A percentile compares a stretch with the other conserved stretches of the same genome.
These are phyloP conservation scores for Stemphylium beticola DNA, from an alignment of 2,329 filamentous ascomycete species.

Conservation along the genomic window DNA sequence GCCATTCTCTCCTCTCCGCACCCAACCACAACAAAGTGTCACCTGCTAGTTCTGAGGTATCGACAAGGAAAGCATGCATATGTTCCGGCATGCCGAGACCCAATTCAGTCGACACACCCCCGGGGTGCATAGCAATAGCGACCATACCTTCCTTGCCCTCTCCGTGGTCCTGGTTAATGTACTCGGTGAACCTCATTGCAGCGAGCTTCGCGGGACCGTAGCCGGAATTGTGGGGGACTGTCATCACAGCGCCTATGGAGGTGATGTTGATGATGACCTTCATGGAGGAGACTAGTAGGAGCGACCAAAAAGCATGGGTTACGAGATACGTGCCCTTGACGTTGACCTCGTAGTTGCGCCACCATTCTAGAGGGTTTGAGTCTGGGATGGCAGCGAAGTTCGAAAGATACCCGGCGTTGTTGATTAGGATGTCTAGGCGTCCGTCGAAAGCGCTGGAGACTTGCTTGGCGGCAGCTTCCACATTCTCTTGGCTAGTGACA, in stretches of 20 bases:
- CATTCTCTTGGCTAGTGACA: constrained; percentile 49
- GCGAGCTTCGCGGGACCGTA: constrained; percentile 61
- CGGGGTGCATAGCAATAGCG: constrained; percentile 33
- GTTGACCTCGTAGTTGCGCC: constrained; percentile 57
- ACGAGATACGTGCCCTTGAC: constrained; percentile 56
- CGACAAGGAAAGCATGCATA: constrained; percentile 12
- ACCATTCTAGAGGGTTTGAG: constrained; percentile 49
- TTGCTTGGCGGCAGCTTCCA: constrained; percentile 44
- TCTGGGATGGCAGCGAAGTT: constrained; percentile 38
- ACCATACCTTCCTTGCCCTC: constrained; percentile 23
- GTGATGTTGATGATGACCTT: constrained; percentile 54
- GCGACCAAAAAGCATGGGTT: constrained; percentile 53
- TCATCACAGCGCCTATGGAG: constrained; percentile 50
- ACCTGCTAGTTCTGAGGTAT: constrained; percentile 36
- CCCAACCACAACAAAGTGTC: constrained; percentile 35
- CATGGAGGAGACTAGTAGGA: constrained; percentile 43
- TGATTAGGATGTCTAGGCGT: constrained; percentile 55
- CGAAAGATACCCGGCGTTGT: constrained; percentile 55
- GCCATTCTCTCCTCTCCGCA: constrained; percentile 31
- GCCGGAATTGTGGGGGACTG: constrained; percentile 16
- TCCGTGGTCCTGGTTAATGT: constrained; percentile 51
- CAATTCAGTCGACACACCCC: constrained; percentile 25
- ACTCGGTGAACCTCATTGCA: constrained; percentile 58
- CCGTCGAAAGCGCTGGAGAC: constrained; percentile 31
- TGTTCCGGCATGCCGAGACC: constrained; percentile 13